Base-by-base conservation (phyloP, 2,329 filamentous ascomycete genomes). In the Colletotrichum shisoi region DNA sequence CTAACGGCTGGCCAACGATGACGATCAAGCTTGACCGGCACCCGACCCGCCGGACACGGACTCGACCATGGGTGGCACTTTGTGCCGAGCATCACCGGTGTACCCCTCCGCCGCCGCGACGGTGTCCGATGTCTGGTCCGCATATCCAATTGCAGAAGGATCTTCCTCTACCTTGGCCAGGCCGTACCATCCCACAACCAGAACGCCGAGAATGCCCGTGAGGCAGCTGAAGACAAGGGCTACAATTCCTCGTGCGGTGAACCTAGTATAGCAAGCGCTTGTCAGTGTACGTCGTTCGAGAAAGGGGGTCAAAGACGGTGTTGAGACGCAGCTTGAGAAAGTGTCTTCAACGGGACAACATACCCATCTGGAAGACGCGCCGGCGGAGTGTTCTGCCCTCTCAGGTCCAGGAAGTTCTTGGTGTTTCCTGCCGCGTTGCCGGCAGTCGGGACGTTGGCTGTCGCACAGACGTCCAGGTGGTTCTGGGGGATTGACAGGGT, bases 371-470 rank as follows among this genome's bases (percentile, higher is more conserved):
- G 91, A 17, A 94, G 74, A 49, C 79, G 82, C 0, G 76, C 77
- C 0, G 87, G 84, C 2, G 83, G 81, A 42, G 74, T 77, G 63
- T 88, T 89, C 75, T 90, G 80, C 11, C 89, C 89, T 0, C 75
- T 78, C 1, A 93, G 78, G 69, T 95, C 85, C 0, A 91, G 78
- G 9, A 87, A 78, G 71, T 94, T 78, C 0, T 77, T 75, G 0
- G 85, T 88, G 73, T 93, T 93, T 0, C 83, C 92, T 0, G 91
- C 92, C 0, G 92, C 92, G 72, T 95, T 95, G 4, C 92, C 92
- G 3, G 73, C 72, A 0, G 79, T 84, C 0, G 86, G 82, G 0
- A 87, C 76, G 7, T 79, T 78, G 0, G 75, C 80, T 0, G 81
- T 84, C 5, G 78, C 78, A 74, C 91, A 94, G 3, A 79, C 84